Evolutionary conservation across 495 filamentous ascomycete genomes (phyloP).

Genomic region (Penicillium ochrochloron): DNA sequence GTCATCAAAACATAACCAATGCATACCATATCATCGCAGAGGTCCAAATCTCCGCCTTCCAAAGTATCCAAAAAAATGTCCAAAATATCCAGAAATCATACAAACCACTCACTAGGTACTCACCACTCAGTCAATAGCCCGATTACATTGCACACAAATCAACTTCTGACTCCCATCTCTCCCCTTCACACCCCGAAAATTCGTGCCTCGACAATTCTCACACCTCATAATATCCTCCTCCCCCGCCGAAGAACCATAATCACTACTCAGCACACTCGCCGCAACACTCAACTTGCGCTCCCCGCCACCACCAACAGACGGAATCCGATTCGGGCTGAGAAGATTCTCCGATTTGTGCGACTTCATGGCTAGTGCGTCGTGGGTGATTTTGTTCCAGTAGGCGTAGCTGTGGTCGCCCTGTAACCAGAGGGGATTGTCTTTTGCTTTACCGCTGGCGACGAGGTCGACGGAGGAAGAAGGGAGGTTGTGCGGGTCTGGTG

Average conservation of each 20-base stretch:
- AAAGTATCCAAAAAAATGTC: background rate
- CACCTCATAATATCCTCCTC: conserved; percentile 51
- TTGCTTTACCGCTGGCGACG: conserved; percentile 26
- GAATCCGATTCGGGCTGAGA: conserved; percentile 33
- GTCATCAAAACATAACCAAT: background rate
- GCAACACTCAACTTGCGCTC: conserved; percentile 41
- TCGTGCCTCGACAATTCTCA: conserved; percentile 52
- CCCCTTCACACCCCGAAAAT: conserved; percentile 56
- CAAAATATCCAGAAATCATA: background rate
- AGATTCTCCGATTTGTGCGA: conserved; percentile 34
- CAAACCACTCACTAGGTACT: background rate
- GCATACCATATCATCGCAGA: background rate
- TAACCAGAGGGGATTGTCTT: conserved; percentile 54
- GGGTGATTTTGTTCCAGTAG: conserved; percentile 56
- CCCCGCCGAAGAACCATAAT: conserved; percentile 43
- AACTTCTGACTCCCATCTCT: conserved; percentile 53
- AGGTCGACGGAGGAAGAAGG: conserved; percentile 26
- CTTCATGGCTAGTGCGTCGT: conserved; percentile 47
- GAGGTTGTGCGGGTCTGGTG: conserved; percentile 9
- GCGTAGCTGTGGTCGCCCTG: conserved; percentile 57
- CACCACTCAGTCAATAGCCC: conserved; percentile 25
- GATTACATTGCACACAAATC: conserved; percentile 57
- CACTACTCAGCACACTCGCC: conserved; percentile 52
- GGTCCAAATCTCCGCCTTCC: conserved; percentile 2
- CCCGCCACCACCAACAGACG: conserved; percentile 24